Percentiles rank a stretch among this genome's conserved stretches.
Conservation (phyloP, 352 stramenopile species). For the Phytophthora nicotianae region DNA sequence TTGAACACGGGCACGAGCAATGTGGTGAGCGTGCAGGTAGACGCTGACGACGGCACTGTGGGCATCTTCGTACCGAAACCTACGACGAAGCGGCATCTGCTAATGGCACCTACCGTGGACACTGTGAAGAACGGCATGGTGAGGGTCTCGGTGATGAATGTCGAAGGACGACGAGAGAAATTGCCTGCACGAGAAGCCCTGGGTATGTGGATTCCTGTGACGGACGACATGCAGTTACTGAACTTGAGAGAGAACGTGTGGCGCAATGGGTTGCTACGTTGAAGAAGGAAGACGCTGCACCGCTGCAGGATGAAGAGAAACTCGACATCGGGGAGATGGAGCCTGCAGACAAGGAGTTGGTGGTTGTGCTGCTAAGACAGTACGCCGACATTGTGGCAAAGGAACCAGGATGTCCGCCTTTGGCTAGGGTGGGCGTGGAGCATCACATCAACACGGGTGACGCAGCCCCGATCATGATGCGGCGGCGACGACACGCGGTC, state of each 20-base stretch:
- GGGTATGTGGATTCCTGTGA: conserved; percentile 22
- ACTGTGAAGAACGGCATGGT: background rate
- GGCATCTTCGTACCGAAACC: conserved; percentile 15
- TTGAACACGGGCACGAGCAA: conserved; percentile 6
- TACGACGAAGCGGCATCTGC: background rate
- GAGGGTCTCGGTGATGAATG: conserved; percentile 12
- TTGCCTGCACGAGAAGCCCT: conserved; percentile 8
- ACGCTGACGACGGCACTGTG: conserved; percentile 9
- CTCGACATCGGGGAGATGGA: too few relatives aligned
- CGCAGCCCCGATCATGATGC: too few relatives aligned
- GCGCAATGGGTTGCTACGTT: background rate
- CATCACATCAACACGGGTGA: too few relatives aligned
- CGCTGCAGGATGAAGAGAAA: too few relatives aligned
- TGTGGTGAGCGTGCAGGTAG: conserved; percentile 6
- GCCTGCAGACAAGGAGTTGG: too few relatives aligned
- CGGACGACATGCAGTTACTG: conserved; percentile 19
- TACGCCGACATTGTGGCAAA: too few relatives aligned
- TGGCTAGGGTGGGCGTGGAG: too few relatives aligned
- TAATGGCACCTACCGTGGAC: conserved; percentile 17
- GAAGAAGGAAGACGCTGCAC: too few relatives aligned
- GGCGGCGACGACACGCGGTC: too few relatives aligned
- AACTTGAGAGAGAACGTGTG: background rate
- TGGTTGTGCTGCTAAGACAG: too few relatives aligned
- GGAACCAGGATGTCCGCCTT: too few relatives aligned
- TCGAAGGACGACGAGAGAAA: conserved; percentile 15